Base-by-base conservation (phyloP, 805 yeast species). In the Kluyveromyces wickerhamii region DNA sequence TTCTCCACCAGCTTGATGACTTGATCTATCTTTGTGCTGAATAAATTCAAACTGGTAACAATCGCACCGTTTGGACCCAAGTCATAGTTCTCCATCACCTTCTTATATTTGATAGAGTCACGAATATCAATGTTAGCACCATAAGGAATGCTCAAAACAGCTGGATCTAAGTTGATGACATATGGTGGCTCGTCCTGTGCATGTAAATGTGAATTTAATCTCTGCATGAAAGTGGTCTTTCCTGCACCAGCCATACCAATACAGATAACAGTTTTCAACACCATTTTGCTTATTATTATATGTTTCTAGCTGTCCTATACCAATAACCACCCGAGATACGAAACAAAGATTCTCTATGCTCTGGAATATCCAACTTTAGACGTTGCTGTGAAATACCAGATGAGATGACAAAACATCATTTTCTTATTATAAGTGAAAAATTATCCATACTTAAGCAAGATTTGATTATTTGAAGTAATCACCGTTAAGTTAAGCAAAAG, bases 31-130 rank as follows among this genome's bases (percentile, higher is more conserved):
- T 92, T 92, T 10, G 99, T 92, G 32, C 96, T 68, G 54, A 92
- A 92, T 34, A 92, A 65, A 54, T 92, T 92, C 41, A 92, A 67
- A 14, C 95, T 85, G 0, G 98, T 92, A 44, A 94, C 95, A 54
- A 92, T 92, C 2, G 97, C 97, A 38, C 99, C 99, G 54, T 92
- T 92, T 10, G 99, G 99, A 0, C 99, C 99, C 38, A 92, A 60
- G 39, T 84, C 81, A 55, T 89, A 85, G 54, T 88, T 88, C 48
- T 87, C 92, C 97, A 89, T 92, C 28, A 92, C 97, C 52, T 92
- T 87, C 44, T 82, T 84, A 59, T 92, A 92, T 55, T 92, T 89
- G 40, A 92, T 85, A 1, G 96, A 84, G 60, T 92, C 99, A 51
- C 99, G 69, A 43, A 92, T 92, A 60, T 92, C 99, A 42, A 92